Evolutionary conservation across 1,284 basidiomycete genomes (phyloP), one percentile per base, ranked within the genome.

Genomic region (Moniliophthora roreri): DNA sequence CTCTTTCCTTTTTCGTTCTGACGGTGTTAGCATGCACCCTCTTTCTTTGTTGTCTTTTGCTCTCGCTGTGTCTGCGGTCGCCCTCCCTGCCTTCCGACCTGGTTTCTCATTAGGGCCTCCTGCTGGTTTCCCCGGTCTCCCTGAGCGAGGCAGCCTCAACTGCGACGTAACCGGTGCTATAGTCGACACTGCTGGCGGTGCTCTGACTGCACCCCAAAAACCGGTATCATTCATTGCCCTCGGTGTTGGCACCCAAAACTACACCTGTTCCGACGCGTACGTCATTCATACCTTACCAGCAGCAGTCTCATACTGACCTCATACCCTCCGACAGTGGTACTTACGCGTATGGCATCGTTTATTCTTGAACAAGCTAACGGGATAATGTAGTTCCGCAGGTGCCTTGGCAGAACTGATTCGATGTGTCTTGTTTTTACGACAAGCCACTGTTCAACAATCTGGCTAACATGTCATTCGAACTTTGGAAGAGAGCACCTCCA

Each of bases 331-430:
- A 59, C 37, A 59, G 67, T 13, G 70, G 72, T 20, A 73, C 63
- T 41, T 79, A 71, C 59, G 64, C 66, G 73, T 77, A 56, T 58
- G 69, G n/a, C n/a, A n/a, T 62, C n/a, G 13, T 38, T 20, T 50
- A 20, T 16, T 40, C 39, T 32, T 34, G 36, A 36, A 42, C 21
- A 28, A 16, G 9, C n/a, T 28, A 20, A 18, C 26, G 16, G 35
- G 6, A 41, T 18, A 42, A n/a, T 40, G 54, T 46, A 59, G 60
- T 32, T 52, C 48, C 15, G 58, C 69, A 36, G 82, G 82, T n/a
- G 82, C 83, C 16, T 66, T 82, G 26, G 82, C 80, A 1, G 74
- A 78, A 54, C 64, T 87, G 4, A n/a, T 79, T 82, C 63, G 85
- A 89, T 63, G 71, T 78, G 39, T 81, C 79, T 1, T 86, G 85